Percentiles rank a stretch among this genome's conserved stretches.
Conservation (phyloP, 768 basidiomycete genomes). For the Boletales sp. region DNA sequence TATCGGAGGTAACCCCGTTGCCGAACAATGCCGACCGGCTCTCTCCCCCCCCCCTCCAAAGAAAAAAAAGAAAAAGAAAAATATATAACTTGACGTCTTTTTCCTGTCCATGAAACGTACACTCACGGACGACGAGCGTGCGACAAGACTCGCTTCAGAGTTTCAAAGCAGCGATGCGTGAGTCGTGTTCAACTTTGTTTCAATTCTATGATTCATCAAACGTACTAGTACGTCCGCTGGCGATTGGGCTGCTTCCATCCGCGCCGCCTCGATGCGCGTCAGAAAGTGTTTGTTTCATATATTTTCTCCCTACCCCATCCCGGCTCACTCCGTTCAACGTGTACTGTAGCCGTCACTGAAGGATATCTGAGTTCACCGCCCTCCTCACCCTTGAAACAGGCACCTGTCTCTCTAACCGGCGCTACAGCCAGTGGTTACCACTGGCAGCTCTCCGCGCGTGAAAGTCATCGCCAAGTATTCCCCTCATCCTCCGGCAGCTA, state of each 20-base stretch:
- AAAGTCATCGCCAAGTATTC: constrained; percentile 51
- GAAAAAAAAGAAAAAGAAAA: not conserved
- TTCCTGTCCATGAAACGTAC: constrained; percentile 31
- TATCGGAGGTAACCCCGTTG: constrained; percentile 4
- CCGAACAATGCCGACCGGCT: constrained; percentile 5
- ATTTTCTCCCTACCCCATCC: constrained; percentile 21
- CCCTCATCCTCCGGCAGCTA: constrained; percentile 33
- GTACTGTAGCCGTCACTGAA: constrained; percentile 51
- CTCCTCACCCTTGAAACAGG: constrained; percentile 29
- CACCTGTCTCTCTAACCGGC: constrained; percentile 18
- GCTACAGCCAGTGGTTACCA: constrained; percentile 30
- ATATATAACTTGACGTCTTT: not conserved
- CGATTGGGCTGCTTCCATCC: constrained; percentile 53
- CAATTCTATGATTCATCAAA: constrained; percentile 10
- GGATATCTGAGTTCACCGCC: constrained; percentile 52
- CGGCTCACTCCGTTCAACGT: constrained; percentile 28
- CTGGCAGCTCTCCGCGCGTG: constrained; percentile 47
- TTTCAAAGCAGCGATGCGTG: constrained; percentile 23
- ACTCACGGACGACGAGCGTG: constrained; percentile 31
- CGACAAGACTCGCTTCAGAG: constrained; percentile 20
- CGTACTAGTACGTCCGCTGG: constrained; percentile 36
- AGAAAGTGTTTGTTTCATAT: constrained; percentile 50
- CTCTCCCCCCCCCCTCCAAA: not conserved
- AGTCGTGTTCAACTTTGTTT: constrained; percentile 13
- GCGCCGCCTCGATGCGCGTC: constrained; percentile 54